These are phyloP conservation scores for Psilocybe mexicana DNA, from an alignment of 1,284 basidiomycete genomes.

Conservation along the genomic window DNA sequence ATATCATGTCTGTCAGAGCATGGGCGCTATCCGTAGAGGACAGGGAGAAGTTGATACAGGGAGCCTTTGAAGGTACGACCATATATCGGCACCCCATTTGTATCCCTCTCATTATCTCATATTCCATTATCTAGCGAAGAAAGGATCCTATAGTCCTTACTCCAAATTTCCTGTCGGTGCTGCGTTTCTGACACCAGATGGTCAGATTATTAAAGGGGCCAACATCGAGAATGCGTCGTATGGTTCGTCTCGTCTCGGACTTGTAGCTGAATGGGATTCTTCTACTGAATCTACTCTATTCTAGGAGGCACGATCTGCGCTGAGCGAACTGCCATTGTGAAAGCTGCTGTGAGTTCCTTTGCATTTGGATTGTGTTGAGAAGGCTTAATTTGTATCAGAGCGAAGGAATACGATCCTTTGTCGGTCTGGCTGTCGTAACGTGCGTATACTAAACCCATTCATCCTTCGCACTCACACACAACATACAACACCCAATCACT, in stretches of 20 bases:
- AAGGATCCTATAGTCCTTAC: slow-evolving; percentile 67
- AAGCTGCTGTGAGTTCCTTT: slow-evolving; percentile 70
- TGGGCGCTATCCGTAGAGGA: slow-evolving; percentile 35
- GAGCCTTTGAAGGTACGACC: slow-evolving; percentile 41
- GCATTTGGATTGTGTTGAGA: neutral
- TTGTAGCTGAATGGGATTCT: neutral
- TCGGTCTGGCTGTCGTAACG: slow-evolving; percentile 76
- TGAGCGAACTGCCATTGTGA: slow-evolving; percentile 85
- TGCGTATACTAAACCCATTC: slow-evolving; percentile 33
- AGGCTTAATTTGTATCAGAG: slow-evolving; percentile 50
- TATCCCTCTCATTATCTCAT: too few relatives aligned
- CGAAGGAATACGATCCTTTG: slow-evolving; percentile 67
- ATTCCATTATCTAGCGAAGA: slow-evolving; percentile 32
- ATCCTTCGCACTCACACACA: too few relatives aligned
- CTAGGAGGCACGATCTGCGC: slow-evolving; percentile 82
- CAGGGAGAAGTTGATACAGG: slow-evolving; percentile 38
- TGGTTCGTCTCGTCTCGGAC: slow-evolving; percentile 42
- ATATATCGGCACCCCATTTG: too few relatives aligned
- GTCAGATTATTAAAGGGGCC: slow-evolving; percentile 76
- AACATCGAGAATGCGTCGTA: slow-evolving; percentile 94
- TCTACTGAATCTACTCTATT: slow-evolving; percentile 10
- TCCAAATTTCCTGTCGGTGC: slow-evolving; percentile 92
- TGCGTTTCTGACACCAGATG: slow-evolving; percentile 70
- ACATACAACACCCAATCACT: too few relatives aligned
- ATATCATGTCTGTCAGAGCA: slow-evolving; percentile 25